Percentiles rank a stretch among this genome's conserved stretches.
These are phyloP conservation scores for Leccinum uliginosum DNA, from an alignment of 768 basidiomycete species.

Conservation along the genomic window DNA sequence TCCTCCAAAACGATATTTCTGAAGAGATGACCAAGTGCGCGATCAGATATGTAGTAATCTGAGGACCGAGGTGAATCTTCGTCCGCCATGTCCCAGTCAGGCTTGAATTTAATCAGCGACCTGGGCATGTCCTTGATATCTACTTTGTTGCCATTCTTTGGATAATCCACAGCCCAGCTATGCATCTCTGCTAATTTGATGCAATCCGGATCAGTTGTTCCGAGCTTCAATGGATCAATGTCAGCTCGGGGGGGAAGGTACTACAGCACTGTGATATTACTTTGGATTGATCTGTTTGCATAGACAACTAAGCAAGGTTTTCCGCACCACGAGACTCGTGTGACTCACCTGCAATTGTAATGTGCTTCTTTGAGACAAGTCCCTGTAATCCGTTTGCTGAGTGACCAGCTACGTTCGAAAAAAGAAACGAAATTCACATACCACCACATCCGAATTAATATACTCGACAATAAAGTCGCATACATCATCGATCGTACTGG, in stretches of 20 bases:
- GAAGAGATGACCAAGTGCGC: slow-evolving; percentile 69
- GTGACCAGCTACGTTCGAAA: background rate
- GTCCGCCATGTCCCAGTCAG: slow-evolving; percentile 74
- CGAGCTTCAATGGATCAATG: slow-evolving; percentile 37
- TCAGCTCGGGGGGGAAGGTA: slow-evolving; percentile 1
- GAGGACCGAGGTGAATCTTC: slow-evolving; percentile 47
- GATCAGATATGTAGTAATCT: slow-evolving; percentile 68
- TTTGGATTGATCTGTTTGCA: slow-evolving; percentile 60
- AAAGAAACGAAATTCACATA: slow-evolving; percentile 27
- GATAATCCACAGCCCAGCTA: slow-evolving; percentile 71
- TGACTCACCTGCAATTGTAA: slow-evolving; percentile 63
- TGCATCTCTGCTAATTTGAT: slow-evolving; percentile 53
- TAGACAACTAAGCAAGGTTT: background rate
- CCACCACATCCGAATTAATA: slow-evolving; percentile 77
- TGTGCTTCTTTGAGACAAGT: slow-evolving; percentile 60
- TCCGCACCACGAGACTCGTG: background rate
- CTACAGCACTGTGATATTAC: slow-evolving; percentile 31
- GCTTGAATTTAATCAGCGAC: slow-evolving; percentile 60
- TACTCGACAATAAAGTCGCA: slow-evolving; percentile 82
- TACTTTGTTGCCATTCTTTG: slow-evolving; percentile 70
- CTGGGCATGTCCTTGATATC: slow-evolving; percentile 50
- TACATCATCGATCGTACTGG: slow-evolving; percentile 63
- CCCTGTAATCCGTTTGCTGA: slow-evolving; percentile 42
- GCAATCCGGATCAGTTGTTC: slow-evolving; percentile 58
- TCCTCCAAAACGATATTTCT: slow-evolving; percentile 53